Conservation (phyloP, 345 rosid genomes). For the Citrus reticulata region DNA sequence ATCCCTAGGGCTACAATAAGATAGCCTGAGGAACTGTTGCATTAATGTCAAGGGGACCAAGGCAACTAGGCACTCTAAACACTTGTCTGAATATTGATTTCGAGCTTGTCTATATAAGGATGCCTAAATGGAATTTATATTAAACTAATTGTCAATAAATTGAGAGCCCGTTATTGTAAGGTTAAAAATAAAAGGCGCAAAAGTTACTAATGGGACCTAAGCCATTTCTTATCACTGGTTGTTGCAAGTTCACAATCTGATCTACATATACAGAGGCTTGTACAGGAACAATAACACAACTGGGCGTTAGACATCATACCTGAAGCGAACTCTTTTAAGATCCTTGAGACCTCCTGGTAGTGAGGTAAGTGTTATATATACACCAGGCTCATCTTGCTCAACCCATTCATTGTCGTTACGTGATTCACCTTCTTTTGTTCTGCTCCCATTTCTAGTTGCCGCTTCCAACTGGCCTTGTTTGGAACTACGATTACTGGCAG, state of each 20-base stretch:
- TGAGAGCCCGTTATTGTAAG: neutral
- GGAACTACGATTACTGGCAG: conserved; percentile 40
- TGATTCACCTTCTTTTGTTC: conserved; percentile 60
- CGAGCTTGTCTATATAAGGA: neutral
- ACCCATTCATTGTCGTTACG: conserved; percentile 81
- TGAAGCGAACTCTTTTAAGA: conserved; percentile 98
- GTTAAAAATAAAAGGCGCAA: neutral
- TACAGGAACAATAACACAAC: neutral
- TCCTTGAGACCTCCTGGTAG: conserved; percentile 84
- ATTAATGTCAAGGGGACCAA: neutral
- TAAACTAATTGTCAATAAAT: neutral
- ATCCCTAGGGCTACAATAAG: neutral
- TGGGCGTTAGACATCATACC: conserved; percentile 38
- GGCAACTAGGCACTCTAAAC: neutral
- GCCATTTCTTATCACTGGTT: neutral
- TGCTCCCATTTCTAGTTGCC: conserved; percentile 52
- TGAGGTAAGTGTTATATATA: conserved; percentile 86
- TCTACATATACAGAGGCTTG: neutral
- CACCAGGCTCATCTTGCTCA: conserved; percentile 98
- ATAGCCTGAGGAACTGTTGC: neutral
- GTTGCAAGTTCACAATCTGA: neutral
- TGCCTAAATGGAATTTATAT: neutral
- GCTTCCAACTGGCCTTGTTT: conserved; percentile 60
- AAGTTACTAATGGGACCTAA: neutral
- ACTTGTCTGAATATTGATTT: neutral